Percentiles rank a stretch among this genome's conserved stretches.
Evolutionary conservation across 495 filamentous ascomycete genomes (phyloP).

Genomic region (Xylaria sp.): DNA sequence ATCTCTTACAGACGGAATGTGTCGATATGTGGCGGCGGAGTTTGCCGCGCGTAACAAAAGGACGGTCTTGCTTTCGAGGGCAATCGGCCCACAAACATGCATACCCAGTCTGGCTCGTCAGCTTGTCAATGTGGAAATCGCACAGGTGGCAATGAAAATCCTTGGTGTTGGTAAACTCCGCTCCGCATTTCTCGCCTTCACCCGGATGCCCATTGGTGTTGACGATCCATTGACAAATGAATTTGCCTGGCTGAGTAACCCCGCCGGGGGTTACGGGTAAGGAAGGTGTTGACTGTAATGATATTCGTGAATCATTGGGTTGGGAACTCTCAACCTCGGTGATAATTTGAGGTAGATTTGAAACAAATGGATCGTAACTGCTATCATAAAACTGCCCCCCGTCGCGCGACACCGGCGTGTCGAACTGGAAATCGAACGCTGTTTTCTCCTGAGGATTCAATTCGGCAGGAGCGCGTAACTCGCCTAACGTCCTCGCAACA

Average conservation of each 20-base stretch:
- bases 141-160: constrained; percentile 52
- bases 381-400: constrained; percentile 8
- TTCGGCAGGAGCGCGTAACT: constrained; percentile 32
- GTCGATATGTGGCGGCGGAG: constrained; percentile 68
- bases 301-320: neutral
- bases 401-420: neutral
- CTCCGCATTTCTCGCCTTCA: constrained; percentile 32
- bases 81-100: constrained; percentile 58
- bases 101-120: constrained; percentile 52
- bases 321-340: neutral
- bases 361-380: constrained; percentile 8
- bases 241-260: constrained; percentile 3
- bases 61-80: constrained; percentile 41
- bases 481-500: constrained; percentile 36
- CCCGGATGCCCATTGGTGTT: constrained; percentile 23
- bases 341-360: constrained; percentile 6
- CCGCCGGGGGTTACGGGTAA: neutral
- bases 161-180: constrained; percentile 28
- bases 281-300: neutral
- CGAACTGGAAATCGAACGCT: constrained; percentile 17
- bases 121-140: constrained; percentile 44
- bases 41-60: constrained; percentile 61
- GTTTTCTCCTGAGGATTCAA: constrained; percentile 24
- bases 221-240: constrained; percentile 45
- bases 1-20: constrained; percentile 65